Percentiles rank a stretch among this genome's conserved stretches.
Conservation (phyloP, 208 protist genomes). For the Wallacemonas sp. region DNA sequence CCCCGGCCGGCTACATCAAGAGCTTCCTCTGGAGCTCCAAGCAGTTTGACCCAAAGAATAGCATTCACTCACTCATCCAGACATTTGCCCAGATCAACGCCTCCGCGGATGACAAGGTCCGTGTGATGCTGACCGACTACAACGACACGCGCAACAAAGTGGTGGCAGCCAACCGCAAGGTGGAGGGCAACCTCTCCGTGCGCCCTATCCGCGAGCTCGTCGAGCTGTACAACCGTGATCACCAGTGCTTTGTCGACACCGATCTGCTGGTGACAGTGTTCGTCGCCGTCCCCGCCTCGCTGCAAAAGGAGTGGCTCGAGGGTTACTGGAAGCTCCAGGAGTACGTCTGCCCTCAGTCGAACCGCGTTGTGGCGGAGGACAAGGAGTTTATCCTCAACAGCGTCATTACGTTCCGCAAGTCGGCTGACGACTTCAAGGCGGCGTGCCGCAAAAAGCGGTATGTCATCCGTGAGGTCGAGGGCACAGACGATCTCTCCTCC, state of each 20-base stretch:
- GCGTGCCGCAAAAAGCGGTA: conserved; percentile 80
- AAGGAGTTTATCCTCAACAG: conserved; percentile 90
- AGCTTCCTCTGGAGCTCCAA: conserved; percentile 84
- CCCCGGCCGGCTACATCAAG: conserved; percentile 80
- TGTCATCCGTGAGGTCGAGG: conserved; percentile 78
- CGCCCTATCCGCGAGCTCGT: conserved; percentile 84
- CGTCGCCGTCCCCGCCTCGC: conserved; percentile 66
- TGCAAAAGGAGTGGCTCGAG: conserved; percentile 81
- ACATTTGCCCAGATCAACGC: conserved; percentile 69
- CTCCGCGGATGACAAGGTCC: conserved; percentile 76
- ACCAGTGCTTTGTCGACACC: conserved; percentile 81
- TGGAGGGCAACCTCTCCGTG: conserved; percentile 80
- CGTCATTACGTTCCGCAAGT: conserved; percentile 88
- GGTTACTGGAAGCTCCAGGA: conserved; percentile 85
- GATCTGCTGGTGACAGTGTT: conserved; percentile 87
- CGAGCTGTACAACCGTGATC: conserved; percentile 54
- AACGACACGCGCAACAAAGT: conserved; percentile 87
- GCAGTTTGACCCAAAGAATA: conserved; percentile 87
- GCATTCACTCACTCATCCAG: conserved; percentile 68
- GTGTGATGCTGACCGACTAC: conserved; percentile 81
- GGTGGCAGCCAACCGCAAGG: conserved; percentile 58
- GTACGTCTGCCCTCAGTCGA: conserved; percentile 82
- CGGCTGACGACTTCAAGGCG: conserved; percentile 79
- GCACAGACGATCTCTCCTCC: conserved; percentile 61
- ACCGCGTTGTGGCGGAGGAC: conserved; percentile 84